Evolutionary conservation across 2,329 filamentous ascomycete genomes (phyloP).

Genomic region (Paracoccidioides brasiliensis): DNA sequence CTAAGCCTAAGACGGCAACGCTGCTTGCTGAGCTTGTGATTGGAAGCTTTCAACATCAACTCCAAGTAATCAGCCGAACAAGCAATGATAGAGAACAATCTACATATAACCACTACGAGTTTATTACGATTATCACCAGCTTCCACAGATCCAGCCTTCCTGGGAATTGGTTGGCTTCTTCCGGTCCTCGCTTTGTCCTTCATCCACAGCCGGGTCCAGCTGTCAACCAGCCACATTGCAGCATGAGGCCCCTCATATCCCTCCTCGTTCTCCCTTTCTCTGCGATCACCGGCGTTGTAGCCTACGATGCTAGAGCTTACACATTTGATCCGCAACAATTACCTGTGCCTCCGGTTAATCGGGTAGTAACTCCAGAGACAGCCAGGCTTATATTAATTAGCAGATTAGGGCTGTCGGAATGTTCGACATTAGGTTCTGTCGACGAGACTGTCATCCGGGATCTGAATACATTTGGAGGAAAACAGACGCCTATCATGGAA

Average conservation of each 20-base stretch:
- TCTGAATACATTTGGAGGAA: conserved; percentile 49
- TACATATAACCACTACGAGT: not conserved
- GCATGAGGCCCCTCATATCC: conserved; percentile 10
- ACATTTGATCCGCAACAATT: conserved; percentile 15
- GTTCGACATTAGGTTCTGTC: conserved; percentile 27
- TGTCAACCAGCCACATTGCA: conserved; percentile 4
- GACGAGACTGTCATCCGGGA: conserved; percentile 41
- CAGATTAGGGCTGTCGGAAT: conserved; percentile 38
- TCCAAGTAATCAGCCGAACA: not conserved
- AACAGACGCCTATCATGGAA: conserved; percentile 40
- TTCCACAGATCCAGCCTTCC: not conserved
- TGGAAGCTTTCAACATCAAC: not conserved
- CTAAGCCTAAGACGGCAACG: not conserved
- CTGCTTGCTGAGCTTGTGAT: too few species aligned
- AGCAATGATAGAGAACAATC: not conserved
- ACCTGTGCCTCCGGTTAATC: conserved; percentile 1
- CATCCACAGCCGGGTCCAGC: not conserved
- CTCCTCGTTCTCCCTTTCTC: conserved; percentile 7
- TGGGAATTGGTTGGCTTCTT: not conserved
- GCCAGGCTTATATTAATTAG: conserved; percentile 31
- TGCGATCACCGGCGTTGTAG: conserved; percentile 5
- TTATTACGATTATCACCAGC: not conserved
- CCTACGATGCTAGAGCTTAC: conserved; percentile 22
- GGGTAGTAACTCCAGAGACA: conserved; percentile 13
- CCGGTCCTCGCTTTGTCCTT: not conserved